Evolutionary conservation across 192 early-diverging fungal genomes (phyloP).

Genomic region (Blastocladiella britannica): DNA sequence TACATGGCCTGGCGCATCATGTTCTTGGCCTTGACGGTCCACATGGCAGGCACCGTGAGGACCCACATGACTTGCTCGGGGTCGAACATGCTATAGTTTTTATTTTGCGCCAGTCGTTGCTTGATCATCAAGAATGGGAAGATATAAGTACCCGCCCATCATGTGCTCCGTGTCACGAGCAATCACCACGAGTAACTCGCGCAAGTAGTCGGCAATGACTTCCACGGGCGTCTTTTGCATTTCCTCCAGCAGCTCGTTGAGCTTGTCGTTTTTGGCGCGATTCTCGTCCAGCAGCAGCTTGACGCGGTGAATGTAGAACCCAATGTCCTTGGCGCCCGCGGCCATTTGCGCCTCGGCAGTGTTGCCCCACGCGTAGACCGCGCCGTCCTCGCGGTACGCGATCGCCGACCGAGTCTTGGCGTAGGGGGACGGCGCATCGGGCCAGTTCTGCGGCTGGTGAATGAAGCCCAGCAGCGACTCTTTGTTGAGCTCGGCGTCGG

Average conservation of each 20-base stretch:
- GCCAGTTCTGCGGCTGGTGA: too few relatives aligned
- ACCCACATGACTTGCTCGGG: background rate
- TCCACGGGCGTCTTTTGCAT: background rate
- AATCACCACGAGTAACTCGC: background rate
- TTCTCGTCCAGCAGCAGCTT: background rate
- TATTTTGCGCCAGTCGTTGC: background rate
- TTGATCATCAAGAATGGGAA: background rate
- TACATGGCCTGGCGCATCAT: background rate
- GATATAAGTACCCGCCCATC: background rate
- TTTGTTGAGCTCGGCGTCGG: too few relatives aligned
- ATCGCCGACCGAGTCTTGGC: too few relatives aligned
- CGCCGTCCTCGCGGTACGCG: too few relatives aligned
- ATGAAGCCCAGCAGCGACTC: too few relatives aligned
- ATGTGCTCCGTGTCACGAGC: background rate
- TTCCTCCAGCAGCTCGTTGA: background rate
- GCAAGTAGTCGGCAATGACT: background rate
- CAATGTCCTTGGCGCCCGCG: background rate
- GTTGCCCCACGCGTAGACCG: too few relatives aligned
- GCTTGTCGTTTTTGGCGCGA: background rate
- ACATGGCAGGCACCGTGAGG: background rate
- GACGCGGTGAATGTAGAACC: background rate
- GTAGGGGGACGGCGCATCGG: too few relatives aligned
- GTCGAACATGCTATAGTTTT: background rate
- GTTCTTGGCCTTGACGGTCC: background rate
- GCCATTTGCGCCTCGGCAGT: too few relatives aligned